Base-by-base conservation (phyloP, 345 rosid species). In the Populus alba region DNA sequence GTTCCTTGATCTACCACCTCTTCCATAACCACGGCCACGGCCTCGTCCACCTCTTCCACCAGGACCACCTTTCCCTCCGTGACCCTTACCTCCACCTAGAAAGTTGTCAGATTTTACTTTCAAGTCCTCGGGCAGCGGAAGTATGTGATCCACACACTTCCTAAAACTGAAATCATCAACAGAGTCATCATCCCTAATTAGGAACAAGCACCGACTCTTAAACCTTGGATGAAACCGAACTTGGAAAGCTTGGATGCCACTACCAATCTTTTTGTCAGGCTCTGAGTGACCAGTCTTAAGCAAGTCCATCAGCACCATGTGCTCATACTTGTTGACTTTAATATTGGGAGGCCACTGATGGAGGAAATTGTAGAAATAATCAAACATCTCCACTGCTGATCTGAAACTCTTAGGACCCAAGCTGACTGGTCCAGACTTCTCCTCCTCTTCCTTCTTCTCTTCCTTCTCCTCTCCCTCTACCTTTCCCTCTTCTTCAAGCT, bases 81-180 rank as follows among this genome's bases (percentile, higher is more conserved):
- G 77, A 22, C 91, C 90, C 62, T 78, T 87, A 2, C 88, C 80
- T 13, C 88, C 86, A 22, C 89, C 85, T 2, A 71, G 81, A 77
- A 73, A 86, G 75, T 87, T 86, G 55, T 83, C 85, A 8, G 79
- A 75, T 63, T 88, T 90, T 70, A 62, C 43, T 85, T 90, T 89
- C 97, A 97, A 88, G 79, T 92, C 88, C 75, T 92, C 98, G 22
- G 98, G 99, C 79, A 96, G 77, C 2, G 98, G 93, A 73, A 94
- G 89, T 69, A 94, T 90, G 18, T 90, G 86, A 81, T 96, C 94
- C 73, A 96, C 97, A 77, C 98, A 96, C 88, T 96, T 94, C 89
- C 95, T 91, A 85, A 91, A 96, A 91, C 97, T 92, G 88, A 96
- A 96, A 88, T 96, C 99, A 29, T 94, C 97, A 25, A 85, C 80